Base-by-base conservation (phyloP, 2,329 filamentous ascomycete genomes). In the Phoma sp. region DNA sequence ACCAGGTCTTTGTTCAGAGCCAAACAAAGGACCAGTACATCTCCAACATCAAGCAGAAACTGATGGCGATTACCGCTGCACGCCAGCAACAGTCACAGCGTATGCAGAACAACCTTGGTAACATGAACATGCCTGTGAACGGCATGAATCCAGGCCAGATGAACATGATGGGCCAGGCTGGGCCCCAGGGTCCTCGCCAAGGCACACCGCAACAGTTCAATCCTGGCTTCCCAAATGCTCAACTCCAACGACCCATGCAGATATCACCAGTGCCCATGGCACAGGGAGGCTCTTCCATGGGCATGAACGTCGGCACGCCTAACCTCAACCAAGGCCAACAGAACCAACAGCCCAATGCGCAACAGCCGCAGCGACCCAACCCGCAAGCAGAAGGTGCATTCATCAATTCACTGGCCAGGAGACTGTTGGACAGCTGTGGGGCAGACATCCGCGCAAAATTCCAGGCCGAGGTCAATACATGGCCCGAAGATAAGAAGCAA, bases 171-270 rank as follows among this genome's bases (percentile, higher is more conserved):
- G 66, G 64, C 25, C 74, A 74, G 54, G 65, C 67, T 31, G 70
- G 68, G 25, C 68, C 71, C 46, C 74, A 75, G 43, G 64, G 59
- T 31, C 66, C 62, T 13, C 59, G 72, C 6, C 74, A 71, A 55
- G 78, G 77, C 57, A 76, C 77, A 58, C 72, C 76, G 29, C 76
- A 76, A 49, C 78, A 78, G 48, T 76, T 78, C 57, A 70, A 69
- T 15, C 72, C 70, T 31, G 68, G 65, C 32, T 82, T 83, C 55
- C 76, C 80, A 12, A 74, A 75, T 45, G 76, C 79, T 19, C 81
- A 82, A 53, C 75, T 83, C 58, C 80, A 79, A 50, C 79, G 78
- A 21, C 80, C 74, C 22, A 79, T 83, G 76, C 82, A 83, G 60
- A 67, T 77, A 4, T 82, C 81, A 2, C 77, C 81, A 0, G 79